Percentiles rank a stretch among this genome's conserved stretches.
Conservation (phyloP, 345 rosid species). For the Kandelia obovata region DNA sequence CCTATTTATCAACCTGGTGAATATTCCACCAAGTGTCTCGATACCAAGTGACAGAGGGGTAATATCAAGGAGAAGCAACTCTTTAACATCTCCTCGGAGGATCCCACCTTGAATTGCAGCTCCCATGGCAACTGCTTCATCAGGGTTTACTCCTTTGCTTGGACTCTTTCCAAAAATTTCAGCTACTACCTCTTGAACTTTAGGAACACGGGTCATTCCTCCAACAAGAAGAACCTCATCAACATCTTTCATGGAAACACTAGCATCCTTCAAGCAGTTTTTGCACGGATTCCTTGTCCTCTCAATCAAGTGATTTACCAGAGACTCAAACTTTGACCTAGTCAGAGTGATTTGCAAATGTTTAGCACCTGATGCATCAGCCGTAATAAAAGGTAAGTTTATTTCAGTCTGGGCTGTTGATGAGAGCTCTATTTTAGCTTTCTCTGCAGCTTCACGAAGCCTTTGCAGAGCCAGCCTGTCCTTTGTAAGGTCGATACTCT, state of each 20-base stretch:
- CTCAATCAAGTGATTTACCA: conserved; percentile 70
- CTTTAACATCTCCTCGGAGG: conserved; percentile 91
- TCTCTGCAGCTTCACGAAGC: conserved; percentile 89
- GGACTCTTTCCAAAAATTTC: conserved; percentile 83
- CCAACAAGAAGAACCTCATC: conserved; percentile 88
- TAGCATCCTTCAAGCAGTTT: conserved; percentile 82
- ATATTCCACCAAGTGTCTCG: conserved; percentile 85
- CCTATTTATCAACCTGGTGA: conserved; percentile 63
- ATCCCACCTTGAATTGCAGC: conserved; percentile 93
- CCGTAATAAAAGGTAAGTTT: conserved; percentile 80
- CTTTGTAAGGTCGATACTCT: conserved; percentile 67
- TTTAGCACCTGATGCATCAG: conserved; percentile 80
- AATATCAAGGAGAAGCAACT: conserved; percentile 77
- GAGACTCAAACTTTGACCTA: conserved; percentile 62
- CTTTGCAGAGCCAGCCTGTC: conserved; percentile 85
- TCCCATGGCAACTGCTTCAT: conserved; percentile 88
- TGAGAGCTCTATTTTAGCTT: conserved; percentile 86
- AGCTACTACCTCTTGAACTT: conserved; percentile 69
- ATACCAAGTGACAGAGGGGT: conserved; percentile 88
- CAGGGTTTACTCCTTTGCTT: conserved; percentile 87
- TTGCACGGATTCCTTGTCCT: conserved; percentile 69
- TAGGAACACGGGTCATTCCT: conserved; percentile 98
- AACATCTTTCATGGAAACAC: conserved; percentile 58
- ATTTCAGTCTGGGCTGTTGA: conserved; percentile 84
- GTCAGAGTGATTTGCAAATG: conserved; percentile 81